Percentiles rank a stretch among this genome's conserved stretches.
phyloP scores from a whole-genome alignment of 768 basidiomycete species.

The Mycena indigotica region DNA sequence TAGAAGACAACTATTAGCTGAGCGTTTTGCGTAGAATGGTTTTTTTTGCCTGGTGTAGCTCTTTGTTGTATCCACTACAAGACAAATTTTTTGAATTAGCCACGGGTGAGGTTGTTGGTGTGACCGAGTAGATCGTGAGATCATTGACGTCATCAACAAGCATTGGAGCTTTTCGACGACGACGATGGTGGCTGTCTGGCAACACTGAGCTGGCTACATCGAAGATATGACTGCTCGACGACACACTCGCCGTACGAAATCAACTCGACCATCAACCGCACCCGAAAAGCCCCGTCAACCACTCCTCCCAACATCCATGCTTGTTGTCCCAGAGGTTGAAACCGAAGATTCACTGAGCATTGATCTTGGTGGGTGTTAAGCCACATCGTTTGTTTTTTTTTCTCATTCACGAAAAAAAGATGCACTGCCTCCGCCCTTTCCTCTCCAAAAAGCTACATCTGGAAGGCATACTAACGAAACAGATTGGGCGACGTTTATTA shows the following conservation, averaged over 20 bases:
- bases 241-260: neutral
- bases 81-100: neutral
- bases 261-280: neutral
- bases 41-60: too few relatives aligned
- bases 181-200: neutral
- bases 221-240: neutral
- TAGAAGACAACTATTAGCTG: constrained; percentile 26
- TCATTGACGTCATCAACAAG: neutral
- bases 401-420: neutral
- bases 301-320: neutral
- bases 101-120: too few relatives aligned
- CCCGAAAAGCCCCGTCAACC: neutral
- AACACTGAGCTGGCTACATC: neutral
- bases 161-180: neutral
- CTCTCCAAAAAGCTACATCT: neutral
- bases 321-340: neutral
- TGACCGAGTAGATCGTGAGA: neutral
- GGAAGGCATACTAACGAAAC: neutral
- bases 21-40: neutral
- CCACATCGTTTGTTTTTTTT: neutral
- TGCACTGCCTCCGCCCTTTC: neutral
- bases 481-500: constrained; percentile 78
- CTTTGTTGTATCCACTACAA: neutral
- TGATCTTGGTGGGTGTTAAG: neutral
- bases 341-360: neutral